phyloP scores from a whole-genome alignment of 2,329 filamentous ascomycete species.

The Fusarium protoensiforme region DNA sequence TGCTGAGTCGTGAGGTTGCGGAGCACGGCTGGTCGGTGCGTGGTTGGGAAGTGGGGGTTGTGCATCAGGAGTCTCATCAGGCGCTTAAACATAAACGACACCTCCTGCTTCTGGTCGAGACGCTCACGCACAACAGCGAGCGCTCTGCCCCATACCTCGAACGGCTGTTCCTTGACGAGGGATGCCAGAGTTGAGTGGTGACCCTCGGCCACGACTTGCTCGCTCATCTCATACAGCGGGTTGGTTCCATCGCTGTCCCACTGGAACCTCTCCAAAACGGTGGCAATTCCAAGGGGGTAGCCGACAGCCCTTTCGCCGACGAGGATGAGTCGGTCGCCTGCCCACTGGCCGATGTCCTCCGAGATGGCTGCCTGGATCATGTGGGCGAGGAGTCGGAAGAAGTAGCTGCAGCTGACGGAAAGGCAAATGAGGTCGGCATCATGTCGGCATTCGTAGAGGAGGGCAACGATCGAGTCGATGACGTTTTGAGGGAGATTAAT shows the following conservation, averaged over 20 bases:
- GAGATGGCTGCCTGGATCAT: not conserved
- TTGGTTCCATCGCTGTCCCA: not conserved
- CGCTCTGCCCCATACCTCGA: not conserved
- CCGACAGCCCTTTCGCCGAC: not conserved
- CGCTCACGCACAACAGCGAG: not conserved
- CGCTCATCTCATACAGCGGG: not conserved
- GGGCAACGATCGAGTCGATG: not conserved
- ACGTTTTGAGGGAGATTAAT: conserved; percentile 9
- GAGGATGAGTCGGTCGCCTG: conserved; percentile 4
- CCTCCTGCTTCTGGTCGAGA: not conserved
- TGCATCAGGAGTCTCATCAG: not conserved
- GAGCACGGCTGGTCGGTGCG: not conserved
- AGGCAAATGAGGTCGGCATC: conserved; percentile 2
- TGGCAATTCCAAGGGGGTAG: not conserved
- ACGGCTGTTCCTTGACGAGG: not conserved
- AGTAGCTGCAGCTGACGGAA: conserved; percentile 8
- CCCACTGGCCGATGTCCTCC: conserved; percentile 1
- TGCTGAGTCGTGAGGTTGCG: conserved; percentile 21
- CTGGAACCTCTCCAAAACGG: not conserved
- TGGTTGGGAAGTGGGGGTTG: not conserved
- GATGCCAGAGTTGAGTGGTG: not conserved
- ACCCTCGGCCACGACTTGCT: not conserved
- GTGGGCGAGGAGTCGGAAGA: conserved; percentile 9
- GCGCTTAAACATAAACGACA: not conserved
- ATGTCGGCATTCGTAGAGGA: not conserved